Conservation (phyloP, 352 stramenopile species). For the Pythium graminicola region DNA sequence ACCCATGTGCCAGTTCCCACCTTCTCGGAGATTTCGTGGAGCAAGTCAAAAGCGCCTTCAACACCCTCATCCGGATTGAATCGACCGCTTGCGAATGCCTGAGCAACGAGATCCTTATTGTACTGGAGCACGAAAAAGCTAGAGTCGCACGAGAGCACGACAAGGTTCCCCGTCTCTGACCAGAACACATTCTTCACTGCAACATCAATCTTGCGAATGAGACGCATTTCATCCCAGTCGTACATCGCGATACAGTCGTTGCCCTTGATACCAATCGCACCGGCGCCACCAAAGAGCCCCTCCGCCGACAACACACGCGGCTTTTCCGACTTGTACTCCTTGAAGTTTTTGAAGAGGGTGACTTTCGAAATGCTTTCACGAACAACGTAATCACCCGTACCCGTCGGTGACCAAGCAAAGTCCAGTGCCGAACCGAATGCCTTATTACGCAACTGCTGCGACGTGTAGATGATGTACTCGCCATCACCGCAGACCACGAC, state of each 20-base stretch:
- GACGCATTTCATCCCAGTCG: constrained; percentile 97
- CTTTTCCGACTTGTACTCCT: constrained; percentile 93
- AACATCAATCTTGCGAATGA: constrained; percentile 98
- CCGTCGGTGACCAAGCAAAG: constrained; percentile 96
- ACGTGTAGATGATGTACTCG: constrained; percentile 99
- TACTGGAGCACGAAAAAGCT: constrained; percentile 96
- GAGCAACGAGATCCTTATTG: constrained; percentile 86
- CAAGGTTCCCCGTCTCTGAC: constrained; percentile 94
- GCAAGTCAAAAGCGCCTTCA: constrained; percentile 95
- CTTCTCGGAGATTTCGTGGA: constrained; percentile 96
- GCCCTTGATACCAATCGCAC: constrained; percentile 94
- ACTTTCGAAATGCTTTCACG: constrained; percentile 94
- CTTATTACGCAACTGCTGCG: constrained; percentile 93
- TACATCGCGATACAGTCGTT: constrained; percentile 97
- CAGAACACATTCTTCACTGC: constrained; percentile 97
- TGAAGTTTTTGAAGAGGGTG: constrained; percentile 99
- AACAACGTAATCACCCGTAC: constrained; percentile 98
- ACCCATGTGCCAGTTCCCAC: constrained; percentile 97
- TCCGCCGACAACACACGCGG: constrained; percentile 93
- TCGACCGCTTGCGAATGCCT: constrained; percentile 86
- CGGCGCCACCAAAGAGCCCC: constrained; percentile 92
- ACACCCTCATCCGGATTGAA: constrained; percentile 93
- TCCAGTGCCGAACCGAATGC: constrained; percentile 96
- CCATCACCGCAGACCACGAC: constrained; percentile 97
- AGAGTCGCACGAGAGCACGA: constrained; percentile 93